Evolutionary conservation across 352 stramenopile species (phyloP).

Genomic region (Aphanomyces invadans): DNA sequence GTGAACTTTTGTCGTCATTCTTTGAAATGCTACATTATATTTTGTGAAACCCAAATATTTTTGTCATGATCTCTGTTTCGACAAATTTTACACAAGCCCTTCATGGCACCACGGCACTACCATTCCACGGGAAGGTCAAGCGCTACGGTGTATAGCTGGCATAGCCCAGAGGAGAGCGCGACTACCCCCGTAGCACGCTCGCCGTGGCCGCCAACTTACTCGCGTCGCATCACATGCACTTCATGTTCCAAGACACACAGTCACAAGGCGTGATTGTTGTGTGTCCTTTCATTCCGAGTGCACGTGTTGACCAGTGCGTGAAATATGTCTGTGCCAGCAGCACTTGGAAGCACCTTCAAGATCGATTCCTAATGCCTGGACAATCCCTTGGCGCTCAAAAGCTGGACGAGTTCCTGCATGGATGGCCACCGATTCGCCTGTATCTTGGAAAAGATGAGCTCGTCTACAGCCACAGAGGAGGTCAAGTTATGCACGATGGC

Average conservation of each 20-base stretch:
- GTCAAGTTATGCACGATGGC: not conserved
- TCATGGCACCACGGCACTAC: too few species aligned
- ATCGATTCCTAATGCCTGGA: constrained; percentile 3
- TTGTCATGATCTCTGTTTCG: too few species aligned
- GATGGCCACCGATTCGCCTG: constrained; percentile 54
- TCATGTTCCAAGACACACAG: constrained; percentile 23
- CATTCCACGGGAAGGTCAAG: too few species aligned
- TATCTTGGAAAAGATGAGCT: constrained; percentile 73
- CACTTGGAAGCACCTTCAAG: too few species aligned
- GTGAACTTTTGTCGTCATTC: too few species aligned
- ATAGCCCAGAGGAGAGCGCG: not conserved
- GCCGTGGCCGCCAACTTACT: not conserved
- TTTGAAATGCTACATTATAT: too few species aligned
- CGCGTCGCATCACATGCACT: not conserved
- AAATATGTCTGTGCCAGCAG: not conserved
- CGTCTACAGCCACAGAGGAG: constrained; percentile 29
- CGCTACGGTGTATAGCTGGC: not conserved
- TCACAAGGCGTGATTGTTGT: constrained; percentile 14
- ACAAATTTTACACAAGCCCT: too few species aligned
- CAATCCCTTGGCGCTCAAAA: not conserved
- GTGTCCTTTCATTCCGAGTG: constrained; percentile 21
- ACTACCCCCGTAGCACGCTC: constrained; percentile 22
- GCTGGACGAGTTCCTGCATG: constrained; percentile 31
- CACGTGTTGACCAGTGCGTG: not conserved
- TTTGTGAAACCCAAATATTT: too few species aligned